Evolutionary conservation across 179 eudicot genomes (phyloP).

Genomic region (Spinacia oleracea): DNA sequence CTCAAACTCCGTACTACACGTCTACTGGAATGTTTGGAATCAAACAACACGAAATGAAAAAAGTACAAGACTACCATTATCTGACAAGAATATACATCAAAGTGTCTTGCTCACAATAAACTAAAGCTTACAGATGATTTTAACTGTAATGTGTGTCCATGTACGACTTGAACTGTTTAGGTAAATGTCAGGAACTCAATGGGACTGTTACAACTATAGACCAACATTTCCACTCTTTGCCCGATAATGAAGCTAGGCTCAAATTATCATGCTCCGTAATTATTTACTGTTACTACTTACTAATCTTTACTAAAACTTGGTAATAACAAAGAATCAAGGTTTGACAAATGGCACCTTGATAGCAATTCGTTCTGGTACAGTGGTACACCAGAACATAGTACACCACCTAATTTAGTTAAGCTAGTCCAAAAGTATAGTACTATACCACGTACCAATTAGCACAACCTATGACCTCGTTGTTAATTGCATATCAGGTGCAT

Average conservation of each 20-base stretch:
- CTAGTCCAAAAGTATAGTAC: background rate
- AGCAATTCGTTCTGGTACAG: background rate
- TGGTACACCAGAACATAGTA: background rate
- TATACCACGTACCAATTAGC: background rate
- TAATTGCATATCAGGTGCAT: background rate
- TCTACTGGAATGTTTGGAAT: background rate
- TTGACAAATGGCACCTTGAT: background rate
- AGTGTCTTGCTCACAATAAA: background rate
- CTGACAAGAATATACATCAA: background rate
- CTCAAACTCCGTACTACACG: background rate
- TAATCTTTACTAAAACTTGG: background rate
- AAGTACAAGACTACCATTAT: background rate
- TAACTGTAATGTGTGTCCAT: no score
- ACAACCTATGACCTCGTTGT: background rate
- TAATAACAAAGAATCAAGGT: background rate
- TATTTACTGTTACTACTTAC: background rate
- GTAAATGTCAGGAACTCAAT: background rate
- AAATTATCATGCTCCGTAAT: background rate
- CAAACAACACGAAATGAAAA: background rate
- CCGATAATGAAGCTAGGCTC: background rate
- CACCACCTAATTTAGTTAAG: background rate
- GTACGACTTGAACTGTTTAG: background rate
- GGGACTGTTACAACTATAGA: no score
- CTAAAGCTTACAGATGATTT: background rate
- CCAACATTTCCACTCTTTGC: background rate